These are phyloP conservation scores for Acer saccharum DNA, from an alignment of 345 rosid species.

Conservation along the genomic window DNA sequence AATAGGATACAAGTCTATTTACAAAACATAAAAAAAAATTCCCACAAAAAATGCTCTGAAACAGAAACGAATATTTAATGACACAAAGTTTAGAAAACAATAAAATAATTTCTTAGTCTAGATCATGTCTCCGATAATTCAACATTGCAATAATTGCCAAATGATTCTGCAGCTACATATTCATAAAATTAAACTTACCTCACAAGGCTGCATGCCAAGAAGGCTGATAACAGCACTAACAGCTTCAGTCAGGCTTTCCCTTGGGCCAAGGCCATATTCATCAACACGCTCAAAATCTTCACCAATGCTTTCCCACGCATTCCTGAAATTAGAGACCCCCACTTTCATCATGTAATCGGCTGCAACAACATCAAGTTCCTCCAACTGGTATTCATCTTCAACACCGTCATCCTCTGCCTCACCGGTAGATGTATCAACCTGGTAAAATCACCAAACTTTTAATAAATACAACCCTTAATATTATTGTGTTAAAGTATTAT, in stretches of 20 bases:
- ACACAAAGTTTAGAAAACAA: not conserved
- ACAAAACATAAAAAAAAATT: not conserved
- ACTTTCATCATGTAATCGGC: slow-evolving; percentile 91
- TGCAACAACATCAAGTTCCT: slow-evolving; percentile 93
- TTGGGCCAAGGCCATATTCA: slow-evolving; percentile 95
- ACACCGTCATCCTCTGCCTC: slow-evolving; percentile 97
- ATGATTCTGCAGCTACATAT: not conserved
- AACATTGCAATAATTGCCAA: not conserved
- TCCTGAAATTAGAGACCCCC: slow-evolving; percentile 88
- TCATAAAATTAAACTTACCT: slow-evolving; percentile 49
- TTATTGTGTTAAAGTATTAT: too few species aligned
- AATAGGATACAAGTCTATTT: not conserved
- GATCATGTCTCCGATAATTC: not conserved
- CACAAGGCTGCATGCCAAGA: slow-evolving; percentile 99
- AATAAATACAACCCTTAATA: too few species aligned
- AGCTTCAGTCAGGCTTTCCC: slow-evolving; percentile 88
- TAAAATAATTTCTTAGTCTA: not conserved
- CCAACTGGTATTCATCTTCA: slow-evolving; percentile 96
- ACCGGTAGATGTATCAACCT: slow-evolving; percentile 92
- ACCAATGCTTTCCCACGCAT: slow-evolving; percentile 93
- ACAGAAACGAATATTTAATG: not conserved
- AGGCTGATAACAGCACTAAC: slow-evolving; percentile 82
- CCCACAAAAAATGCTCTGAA: not conserved
- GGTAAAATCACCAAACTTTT: not conserved
- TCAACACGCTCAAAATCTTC: slow-evolving; percentile 82